Base-by-base conservation (phyloP, 805 yeast species). In the Isabelozyma gotoi region DNA sequence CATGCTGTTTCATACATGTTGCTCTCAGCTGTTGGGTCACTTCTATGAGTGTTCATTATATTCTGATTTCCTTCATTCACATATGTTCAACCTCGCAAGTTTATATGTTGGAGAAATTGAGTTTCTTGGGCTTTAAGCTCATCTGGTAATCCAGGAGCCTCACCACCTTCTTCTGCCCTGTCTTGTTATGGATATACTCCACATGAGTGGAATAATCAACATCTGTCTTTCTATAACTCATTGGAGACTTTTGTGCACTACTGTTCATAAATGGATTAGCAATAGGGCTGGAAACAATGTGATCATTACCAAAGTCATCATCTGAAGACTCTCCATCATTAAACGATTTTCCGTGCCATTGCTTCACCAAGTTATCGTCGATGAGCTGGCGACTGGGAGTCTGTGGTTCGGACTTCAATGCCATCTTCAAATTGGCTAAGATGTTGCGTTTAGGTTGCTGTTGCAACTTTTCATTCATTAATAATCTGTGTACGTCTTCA, bases 291-390 rank as follows among this genome's bases (percentile, higher is more conserved):
- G 16, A 35, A 38, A 10, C 6, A 40, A 18, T 33, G 17, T 15
- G 29, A 4, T 40, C 38, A 7, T 33, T 27, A 3, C 41, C 39
- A 3, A 47, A 36, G 35, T 57, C 67, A 29, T 64, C 69, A 24
- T 64, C 73, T n/a, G 65, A 62, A 1, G 65, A 57, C 27, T 55
- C 65, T 35, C 51, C 52, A 44, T 51, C 52, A 33, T 55, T 52
- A 50, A 47, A 56, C 5, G 73, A 64, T 33, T 61, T 60, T 2
- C 66, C 70, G 42, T 68, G 65, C 76, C 76, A 71, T 27, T 62
- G 60, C 14, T 57, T 45, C 11, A 68, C 65, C 39, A 57, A 48
- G 5, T 58, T 54, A 3, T 67, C 73, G 31, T 59, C 55, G 5
- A 71, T 67, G 24, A 70, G 27, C 43, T 69, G 74, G 3, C 43